These are phyloP conservation scores for Apium graveolens DNA, from an alignment of 129 eudicot species.

Conservation along the genomic window DNA sequence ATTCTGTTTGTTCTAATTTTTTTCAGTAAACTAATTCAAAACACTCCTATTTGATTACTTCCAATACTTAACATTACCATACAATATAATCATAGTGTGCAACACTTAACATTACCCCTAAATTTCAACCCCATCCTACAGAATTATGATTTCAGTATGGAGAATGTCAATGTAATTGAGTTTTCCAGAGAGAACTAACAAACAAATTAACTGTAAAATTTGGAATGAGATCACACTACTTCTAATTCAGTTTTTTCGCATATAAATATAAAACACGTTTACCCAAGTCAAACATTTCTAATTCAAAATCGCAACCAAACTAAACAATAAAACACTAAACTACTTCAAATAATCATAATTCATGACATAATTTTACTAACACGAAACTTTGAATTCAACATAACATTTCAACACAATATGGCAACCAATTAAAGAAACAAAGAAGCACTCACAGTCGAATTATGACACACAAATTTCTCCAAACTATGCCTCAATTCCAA, in stretches of 20 bases:
- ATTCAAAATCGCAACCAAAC: no score
- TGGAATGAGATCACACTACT: not conserved
- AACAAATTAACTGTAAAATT: not conserved
- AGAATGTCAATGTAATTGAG: not conserved
- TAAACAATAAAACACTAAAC: no score
- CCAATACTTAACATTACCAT: not conserved
- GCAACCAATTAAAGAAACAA: not conserved
- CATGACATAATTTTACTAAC: not conserved
- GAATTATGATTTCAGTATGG: not conserved
- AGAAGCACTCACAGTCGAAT: constrained; percentile 67
- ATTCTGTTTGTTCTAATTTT: not conserved
- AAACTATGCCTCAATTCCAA: constrained; percentile 74
- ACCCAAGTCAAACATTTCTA: not conserved
- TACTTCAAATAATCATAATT: not conserved
- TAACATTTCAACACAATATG: not conserved
- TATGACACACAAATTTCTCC: constrained; percentile 91
- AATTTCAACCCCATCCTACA: not conserved
- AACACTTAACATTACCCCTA: not conserved
- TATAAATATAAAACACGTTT: not conserved
- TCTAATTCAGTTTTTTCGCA: not conserved
- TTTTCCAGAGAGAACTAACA: not conserved
- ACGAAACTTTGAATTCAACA: not conserved
- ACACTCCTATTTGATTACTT: not conserved
- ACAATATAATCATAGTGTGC: not conserved
- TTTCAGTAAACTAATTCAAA: not conserved